These are phyloP conservation scores for Trametes cinnabarina DNA, from an alignment of 768 basidiomycete genomes.

Conservation along the genomic window DNA sequence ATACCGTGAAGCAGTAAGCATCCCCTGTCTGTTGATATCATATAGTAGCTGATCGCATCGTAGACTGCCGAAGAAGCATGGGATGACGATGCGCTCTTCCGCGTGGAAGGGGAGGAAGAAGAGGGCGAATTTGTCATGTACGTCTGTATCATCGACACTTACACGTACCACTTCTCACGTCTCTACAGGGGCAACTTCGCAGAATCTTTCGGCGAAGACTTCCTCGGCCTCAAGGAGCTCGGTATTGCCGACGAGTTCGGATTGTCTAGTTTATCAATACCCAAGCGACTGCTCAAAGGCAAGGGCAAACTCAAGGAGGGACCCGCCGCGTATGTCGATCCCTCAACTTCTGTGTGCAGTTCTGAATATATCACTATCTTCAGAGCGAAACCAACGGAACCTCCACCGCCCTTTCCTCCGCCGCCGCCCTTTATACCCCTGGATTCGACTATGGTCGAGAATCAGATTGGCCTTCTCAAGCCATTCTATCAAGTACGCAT, in stretches of 20 bases:
- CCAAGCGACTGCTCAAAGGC: slow-evolving; percentile 70
- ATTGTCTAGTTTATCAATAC: slow-evolving; percentile 72
- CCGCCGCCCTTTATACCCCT: slow-evolving; percentile 81
- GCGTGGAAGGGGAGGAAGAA: slow-evolving; percentile 56
- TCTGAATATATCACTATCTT: neutral
- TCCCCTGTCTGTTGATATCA: neutral
- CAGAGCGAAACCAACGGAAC: slow-evolving; percentile 67
- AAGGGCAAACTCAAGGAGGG: slow-evolving; percentile 47
- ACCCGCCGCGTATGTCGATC: slow-evolving; percentile 48
- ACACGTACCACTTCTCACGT: neutral
- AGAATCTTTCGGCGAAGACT: slow-evolving; percentile 87
- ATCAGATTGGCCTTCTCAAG: slow-evolving; percentile 84
- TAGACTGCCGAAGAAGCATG: slow-evolving; percentile 49
- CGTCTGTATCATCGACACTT: slow-evolving; percentile 23
- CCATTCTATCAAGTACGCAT: slow-evolving; percentile 68
- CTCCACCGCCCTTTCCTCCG: slow-evolving; percentile 80
- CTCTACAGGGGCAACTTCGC: slow-evolving; percentile 75
- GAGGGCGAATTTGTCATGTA: slow-evolving; percentile 67
- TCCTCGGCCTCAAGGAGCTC: slow-evolving; percentile 82
- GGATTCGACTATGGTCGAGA: slow-evolving; percentile 58
- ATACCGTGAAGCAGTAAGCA: slow-evolving; percentile 73
- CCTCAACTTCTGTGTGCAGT: neutral
- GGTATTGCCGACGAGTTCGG: slow-evolving; percentile 88
- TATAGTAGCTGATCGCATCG: neutral
- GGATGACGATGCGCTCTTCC: slow-evolving; percentile 63